Conservation (phyloP, 148 eudicot species). For the Salicornia ramosissima region DNA sequence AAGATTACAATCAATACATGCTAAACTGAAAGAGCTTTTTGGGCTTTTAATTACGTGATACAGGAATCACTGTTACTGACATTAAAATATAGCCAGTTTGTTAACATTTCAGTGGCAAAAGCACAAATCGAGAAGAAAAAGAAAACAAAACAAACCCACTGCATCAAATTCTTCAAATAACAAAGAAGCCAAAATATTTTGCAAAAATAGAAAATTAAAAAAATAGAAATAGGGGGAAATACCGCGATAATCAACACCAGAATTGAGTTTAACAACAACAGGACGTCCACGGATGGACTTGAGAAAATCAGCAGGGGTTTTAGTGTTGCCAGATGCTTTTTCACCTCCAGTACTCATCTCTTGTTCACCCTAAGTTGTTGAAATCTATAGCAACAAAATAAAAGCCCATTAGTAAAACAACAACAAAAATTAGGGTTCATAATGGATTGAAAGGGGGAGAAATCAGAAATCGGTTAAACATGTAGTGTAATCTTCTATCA, state of each 20-base stretch:
- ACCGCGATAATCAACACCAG: conserved; percentile 98
- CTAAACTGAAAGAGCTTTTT: too few species aligned
- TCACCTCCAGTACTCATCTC: conserved; percentile 73
- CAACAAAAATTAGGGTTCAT: conserved; percentile 15
- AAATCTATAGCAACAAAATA: not conserved
- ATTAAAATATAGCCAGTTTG: too few species aligned
- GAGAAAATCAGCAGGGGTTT: conserved; percentile 92
- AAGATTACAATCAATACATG: not conserved
- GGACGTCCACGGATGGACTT: conserved; percentile 97
- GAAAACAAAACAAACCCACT: too few species aligned
- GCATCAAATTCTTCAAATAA: too few species aligned
- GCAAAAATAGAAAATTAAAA: too few species aligned
- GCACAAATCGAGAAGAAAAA: too few species aligned
- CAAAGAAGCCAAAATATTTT: too few species aligned
- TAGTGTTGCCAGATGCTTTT: conserved; percentile 57
- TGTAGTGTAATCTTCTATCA: not conserved
- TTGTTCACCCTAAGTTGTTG: conserved; percentile 3
- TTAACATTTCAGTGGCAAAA: too few species aligned
- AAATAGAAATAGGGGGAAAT: not conserved
- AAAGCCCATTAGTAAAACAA: too few species aligned
- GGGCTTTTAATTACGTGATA: too few species aligned
- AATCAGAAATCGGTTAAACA: not conserved
- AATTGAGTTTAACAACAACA: conserved; percentile 94
- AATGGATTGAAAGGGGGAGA: not conserved
- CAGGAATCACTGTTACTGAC: too few species aligned